Base-by-base conservation (phyloP, 768 basidiomycete species). In the Clathrus columnatus region DNA sequence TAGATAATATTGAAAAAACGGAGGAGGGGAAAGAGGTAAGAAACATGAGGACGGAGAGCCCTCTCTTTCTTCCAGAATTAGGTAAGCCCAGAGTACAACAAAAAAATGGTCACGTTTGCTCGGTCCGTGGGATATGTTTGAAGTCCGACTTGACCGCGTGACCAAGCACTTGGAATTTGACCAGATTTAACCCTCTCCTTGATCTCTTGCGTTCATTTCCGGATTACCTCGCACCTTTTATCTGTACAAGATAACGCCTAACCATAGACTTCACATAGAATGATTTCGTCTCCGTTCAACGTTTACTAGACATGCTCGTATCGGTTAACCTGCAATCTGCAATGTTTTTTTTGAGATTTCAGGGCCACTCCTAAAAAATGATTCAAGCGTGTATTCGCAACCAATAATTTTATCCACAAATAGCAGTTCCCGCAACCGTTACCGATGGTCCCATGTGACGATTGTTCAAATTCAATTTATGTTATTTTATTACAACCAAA, bases 11-110 rank as follows among this genome's bases (percentile, higher is more conserved):
- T 4, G 14, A 50, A n/a, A 11, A 30, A 14, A 26, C 23, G 21
- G 52, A 56, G 41, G 47, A 49, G 46, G 59, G 51, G 24, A 16
- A 53, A 44, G 50, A 43, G 49, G 27, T 30, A 48, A 36, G 52
- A 50, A 26, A 46, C 29, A 57, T 47, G 60, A 30, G 36, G 53
- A 47, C 57, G 41, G 47, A 51, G 57, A 24, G 14, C 36, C n/a
- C 16, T 23, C 46, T 23, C 14, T 11, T 28, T 28, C 46, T 47
- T 23, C 46, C 26, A 47, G 26, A 47, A 47, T 47, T 47, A 47
- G 46, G 46, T 47, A 47, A 47, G 14, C 36, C 36, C 11, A 36
- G 36, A 11, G 46, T 28, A 47, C 16, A n/a, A n/a, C n/a, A n/a
- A n/a, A n/a, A n/a, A n/a, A n/a, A 18, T 23, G 21, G 17, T 47